Evolutionary conservation across 768 basidiomycete genomes (phyloP).

Genomic region (Tephrocybe rancida): DNA sequence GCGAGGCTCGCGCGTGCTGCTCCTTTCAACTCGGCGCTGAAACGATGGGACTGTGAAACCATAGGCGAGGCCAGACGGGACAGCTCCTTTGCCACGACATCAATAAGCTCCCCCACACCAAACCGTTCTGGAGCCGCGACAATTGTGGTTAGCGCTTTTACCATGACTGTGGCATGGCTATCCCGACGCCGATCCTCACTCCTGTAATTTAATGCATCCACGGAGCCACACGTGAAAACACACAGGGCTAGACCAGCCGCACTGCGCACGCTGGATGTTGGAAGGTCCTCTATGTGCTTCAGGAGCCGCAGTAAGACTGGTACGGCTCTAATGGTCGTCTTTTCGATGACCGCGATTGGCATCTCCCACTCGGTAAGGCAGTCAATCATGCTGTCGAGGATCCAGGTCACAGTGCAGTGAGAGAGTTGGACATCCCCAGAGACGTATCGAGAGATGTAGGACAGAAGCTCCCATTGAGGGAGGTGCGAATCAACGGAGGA

Average conservation of each 20-base stretch:
- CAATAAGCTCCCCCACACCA: constrained; percentile 31
- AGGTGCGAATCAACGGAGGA: constrained; percentile 35
- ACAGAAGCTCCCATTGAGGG: constrained; percentile 36
- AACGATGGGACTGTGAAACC: constrained; percentile 27
- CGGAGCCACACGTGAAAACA: constrained; percentile 27
- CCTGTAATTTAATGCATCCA: constrained; percentile 26
- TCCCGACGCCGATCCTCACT: constrained; percentile 29
- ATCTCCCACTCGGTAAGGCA: constrained; percentile 40
- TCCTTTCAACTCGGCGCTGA: constrained; percentile 27
- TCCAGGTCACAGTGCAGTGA: constrained; percentile 33
- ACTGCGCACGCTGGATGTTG: constrained; percentile 29
- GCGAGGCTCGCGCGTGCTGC: constrained; percentile 35
- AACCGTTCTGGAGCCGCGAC: constrained; percentile 31
- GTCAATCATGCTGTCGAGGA: constrained; percentile 42
- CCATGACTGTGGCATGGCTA: constrained; percentile 32
- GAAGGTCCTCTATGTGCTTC: constrained; percentile 27
- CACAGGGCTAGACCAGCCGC: constrained; percentile 34
- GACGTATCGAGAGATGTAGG: constrained; percentile 31
- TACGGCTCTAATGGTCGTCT: constrained; percentile 33
- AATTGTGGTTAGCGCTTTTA: constrained; percentile 35
- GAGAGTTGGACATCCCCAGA: constrained; percentile 32
- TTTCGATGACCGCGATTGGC: constrained; percentile 33
- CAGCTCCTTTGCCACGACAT: constrained; percentile 34
- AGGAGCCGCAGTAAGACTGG: constrained; percentile 37
- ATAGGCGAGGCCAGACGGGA: constrained; percentile 33